phyloP scores from a whole-genome alignment of 345 rosid species.

The Moricandia moricandioides region DNA sequence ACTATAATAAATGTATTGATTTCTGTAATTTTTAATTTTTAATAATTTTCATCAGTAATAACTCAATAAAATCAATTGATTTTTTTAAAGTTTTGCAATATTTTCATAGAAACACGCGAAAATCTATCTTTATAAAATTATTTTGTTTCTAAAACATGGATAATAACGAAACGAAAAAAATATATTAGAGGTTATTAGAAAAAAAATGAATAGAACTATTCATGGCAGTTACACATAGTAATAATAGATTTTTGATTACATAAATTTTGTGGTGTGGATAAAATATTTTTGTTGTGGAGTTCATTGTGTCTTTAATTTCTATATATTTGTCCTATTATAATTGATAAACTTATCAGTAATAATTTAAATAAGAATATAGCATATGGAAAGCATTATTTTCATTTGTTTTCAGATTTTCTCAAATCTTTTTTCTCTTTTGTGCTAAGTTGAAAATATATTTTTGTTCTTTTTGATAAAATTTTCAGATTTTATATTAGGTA shows the following conservation, averaged over 20 bases:
- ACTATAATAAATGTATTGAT: no score
- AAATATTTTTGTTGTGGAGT: not conserved
- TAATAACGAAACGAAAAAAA: no score
- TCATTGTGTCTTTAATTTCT: not conserved
- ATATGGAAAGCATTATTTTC: not conserved
- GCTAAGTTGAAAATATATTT: not conserved
- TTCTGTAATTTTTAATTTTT: no score
- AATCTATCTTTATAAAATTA: no score
- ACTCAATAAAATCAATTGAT: no score
- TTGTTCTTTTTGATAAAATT: not conserved
- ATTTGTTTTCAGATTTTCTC: not conserved
- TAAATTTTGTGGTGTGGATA: not conserved
- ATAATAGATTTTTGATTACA: not conserved
- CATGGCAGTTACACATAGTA: not conserved
- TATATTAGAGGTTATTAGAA: not conserved
- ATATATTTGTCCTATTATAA: not conserved
- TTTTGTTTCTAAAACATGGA: no score
- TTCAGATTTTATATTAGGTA: not conserved
- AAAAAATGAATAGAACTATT: not conserved
- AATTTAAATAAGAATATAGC: not conserved
- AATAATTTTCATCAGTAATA: no score
- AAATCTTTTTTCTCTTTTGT: not conserved
- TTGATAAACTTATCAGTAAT: not conserved
- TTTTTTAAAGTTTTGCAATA: no score
- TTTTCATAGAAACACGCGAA: no score